These are phyloP conservation scores for Xylaria cubensis DNA, from an alignment of 495 filamentous ascomycete species.

Conservation along the genomic window DNA sequence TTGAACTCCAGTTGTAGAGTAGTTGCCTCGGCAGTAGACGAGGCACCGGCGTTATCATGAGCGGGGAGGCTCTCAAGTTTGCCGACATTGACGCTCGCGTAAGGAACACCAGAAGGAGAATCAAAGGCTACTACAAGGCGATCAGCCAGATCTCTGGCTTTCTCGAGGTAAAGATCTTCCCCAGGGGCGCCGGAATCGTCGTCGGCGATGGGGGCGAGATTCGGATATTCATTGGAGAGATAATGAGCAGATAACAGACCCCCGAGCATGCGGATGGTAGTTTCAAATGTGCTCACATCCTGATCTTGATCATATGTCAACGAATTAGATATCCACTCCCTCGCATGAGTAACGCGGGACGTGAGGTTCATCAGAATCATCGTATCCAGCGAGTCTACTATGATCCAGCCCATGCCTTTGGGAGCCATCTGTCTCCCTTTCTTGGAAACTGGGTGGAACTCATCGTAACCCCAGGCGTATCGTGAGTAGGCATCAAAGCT, in stretches of 20 bases:
- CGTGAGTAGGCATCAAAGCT: slow-evolving; percentile 94
- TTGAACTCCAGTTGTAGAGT: slow-evolving; percentile 96
- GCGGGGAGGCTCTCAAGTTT: slow-evolving; percentile 75
- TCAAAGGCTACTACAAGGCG: slow-evolving; percentile 88
- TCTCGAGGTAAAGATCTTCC: slow-evolving; percentile 94
- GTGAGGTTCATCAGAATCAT: slow-evolving; percentile 99
- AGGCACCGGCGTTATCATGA: slow-evolving; percentile 86
- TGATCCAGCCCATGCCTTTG: slow-evolving; percentile 93
- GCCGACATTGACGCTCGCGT: slow-evolving; percentile 86
- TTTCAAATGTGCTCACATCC: slow-evolving; percentile 97
- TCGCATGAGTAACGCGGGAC: slow-evolving; percentile 79
- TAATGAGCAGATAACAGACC: slow-evolving; percentile 95
- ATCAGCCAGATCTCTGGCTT: slow-evolving; percentile 90
- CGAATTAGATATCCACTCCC: slow-evolving; percentile 86
- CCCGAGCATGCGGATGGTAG: slow-evolving; percentile 96
- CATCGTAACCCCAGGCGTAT: slow-evolving; percentile 92
- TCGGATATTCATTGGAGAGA: slow-evolving; percentile 75
- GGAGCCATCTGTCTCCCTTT: slow-evolving; percentile 81
- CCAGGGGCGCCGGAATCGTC: slow-evolving; percentile 71
- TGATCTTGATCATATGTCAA: slow-evolving; percentile 89
- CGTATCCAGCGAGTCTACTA: slow-evolving; percentile 94
- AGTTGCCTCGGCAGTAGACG: slow-evolving; percentile 91
- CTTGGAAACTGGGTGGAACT: slow-evolving; percentile 83
- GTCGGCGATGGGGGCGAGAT: slow-evolving; percentile 68
- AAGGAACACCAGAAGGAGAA: slow-evolving; percentile 83